phyloP scores from a whole-genome alignment of 1,284 basidiomycete genomes.

The Trametes polyzona region DNA sequence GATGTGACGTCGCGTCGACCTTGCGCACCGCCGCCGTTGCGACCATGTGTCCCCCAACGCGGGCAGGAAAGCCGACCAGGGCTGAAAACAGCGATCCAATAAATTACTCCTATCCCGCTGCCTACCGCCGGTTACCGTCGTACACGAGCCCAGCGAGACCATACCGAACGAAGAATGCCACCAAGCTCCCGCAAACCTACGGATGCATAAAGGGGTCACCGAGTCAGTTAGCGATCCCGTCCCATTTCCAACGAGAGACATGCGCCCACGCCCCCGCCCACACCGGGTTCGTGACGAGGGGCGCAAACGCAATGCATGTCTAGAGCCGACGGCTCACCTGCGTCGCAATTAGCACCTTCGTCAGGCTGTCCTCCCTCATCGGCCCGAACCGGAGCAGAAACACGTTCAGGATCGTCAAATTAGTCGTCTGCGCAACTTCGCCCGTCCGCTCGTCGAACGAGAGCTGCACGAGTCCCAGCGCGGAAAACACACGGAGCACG shows the following conservation, averaged over 20 bases:
- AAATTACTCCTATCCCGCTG: neutral
- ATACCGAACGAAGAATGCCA: conserved; percentile 87
- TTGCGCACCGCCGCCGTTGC: neutral
- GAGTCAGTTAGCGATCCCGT: neutral
- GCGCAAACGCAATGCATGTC: neutral
- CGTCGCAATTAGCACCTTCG: conserved; percentile 69
- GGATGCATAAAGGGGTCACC: neutral
- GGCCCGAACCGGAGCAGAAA: conserved; percentile 80
- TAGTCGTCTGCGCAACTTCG: conserved; percentile 71
- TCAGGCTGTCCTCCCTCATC: conserved; percentile 80
- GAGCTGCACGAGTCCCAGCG: conserved; percentile 70
- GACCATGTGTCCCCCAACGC: neutral
- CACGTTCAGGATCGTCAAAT: conserved; percentile 88
- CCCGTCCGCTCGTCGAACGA: conserved; percentile 59
- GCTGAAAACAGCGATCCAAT: neutral
- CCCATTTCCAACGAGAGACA: conserved; percentile 1
- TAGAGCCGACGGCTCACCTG: conserved; percentile 53
- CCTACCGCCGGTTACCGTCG: conserved; percentile 81
- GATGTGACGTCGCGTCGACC: conserved; percentile 6
- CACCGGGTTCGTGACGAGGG: neutral
- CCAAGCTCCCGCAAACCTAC: conserved; percentile 56
- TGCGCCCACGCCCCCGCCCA: neutral
- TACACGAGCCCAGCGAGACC: conserved; percentile 87
- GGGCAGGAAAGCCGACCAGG: neutral
- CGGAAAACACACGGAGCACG: conserved; percentile 60